Percentiles rank a stretch among this genome's conserved stretches.
Conservation (phyloP, 2,329 filamentous ascomycete species). For the Thielaviopsis populi region DNA sequence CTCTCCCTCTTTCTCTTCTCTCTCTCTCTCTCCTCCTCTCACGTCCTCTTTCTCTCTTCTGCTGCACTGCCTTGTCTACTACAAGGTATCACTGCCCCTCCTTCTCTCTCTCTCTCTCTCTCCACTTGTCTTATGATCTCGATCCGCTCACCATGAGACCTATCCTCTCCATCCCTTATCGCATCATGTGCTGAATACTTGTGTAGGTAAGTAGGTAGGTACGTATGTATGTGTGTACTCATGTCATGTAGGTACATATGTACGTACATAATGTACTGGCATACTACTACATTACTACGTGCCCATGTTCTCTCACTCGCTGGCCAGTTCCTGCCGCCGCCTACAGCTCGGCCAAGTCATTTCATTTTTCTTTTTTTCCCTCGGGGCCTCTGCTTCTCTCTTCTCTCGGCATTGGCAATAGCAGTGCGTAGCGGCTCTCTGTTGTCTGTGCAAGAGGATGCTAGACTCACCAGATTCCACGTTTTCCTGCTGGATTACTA, state of each 20-base stretch:
- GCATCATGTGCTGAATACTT: background rate
- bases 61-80: background rate
- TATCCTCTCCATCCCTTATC: background rate
- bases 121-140: background rate
- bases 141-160: background rate
- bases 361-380: no score
- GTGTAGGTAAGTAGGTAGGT: no score
- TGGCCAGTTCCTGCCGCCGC: background rate
- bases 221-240: no score
- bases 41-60: background rate
- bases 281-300: no score
- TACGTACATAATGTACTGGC: no score
- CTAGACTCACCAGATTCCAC: no score
- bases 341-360: background rate
- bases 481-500: no score
- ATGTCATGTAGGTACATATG: no score
- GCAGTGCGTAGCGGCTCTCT: background rate
- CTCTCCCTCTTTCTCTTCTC: background rate
- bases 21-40: background rate
- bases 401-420: background rate
- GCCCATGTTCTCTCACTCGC: no score
- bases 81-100: background rate
- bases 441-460: no score
- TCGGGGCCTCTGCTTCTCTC: background rate
- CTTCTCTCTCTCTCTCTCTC: background rate